phyloP scores from a whole-genome alignment of 2,329 filamentous ascomycete species.

The Fusarium austroafricanum region DNA sequence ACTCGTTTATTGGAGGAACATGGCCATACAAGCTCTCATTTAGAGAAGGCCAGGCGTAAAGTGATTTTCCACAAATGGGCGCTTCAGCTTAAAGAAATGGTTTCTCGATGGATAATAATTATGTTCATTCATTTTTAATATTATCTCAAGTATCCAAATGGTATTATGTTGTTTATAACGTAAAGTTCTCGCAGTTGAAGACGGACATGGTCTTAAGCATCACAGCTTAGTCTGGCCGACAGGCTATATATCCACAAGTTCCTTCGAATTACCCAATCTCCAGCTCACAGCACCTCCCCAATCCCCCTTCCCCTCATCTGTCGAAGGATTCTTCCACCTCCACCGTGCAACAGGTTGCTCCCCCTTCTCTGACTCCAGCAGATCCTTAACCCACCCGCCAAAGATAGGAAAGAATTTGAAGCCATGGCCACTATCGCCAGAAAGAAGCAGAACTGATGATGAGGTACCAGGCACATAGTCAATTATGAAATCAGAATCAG shows the following conservation, averaged over 20 bases:
- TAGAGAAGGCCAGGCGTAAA: too few species aligned
- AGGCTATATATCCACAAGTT: slow-evolving; percentile 40
- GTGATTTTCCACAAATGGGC: too few species aligned
- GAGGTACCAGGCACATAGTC: slow-evolving; percentile 66
- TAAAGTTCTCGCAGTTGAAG: too few species aligned
- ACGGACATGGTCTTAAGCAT: too few species aligned
- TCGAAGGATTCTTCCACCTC: slow-evolving; percentile 60
- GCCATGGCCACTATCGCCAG: slow-evolving; percentile 70
- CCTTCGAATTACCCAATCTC: slow-evolving; percentile 50
- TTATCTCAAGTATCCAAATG: too few species aligned
- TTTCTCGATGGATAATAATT: too few species aligned
- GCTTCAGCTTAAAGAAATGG: too few species aligned
- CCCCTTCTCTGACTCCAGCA: slow-evolving; percentile 55
- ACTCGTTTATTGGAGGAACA: too few species aligned
- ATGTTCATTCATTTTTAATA: too few species aligned
- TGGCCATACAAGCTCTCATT: too few species aligned
- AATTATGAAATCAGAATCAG: slow-evolving; percentile 69
- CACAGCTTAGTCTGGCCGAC: slow-evolving; percentile 16
- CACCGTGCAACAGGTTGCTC: slow-evolving; percentile 59
- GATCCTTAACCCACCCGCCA: slow-evolving; percentile 64
- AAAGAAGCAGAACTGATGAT: slow-evolving; percentile 60
- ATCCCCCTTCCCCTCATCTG: slow-evolving; percentile 26
- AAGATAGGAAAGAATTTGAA: slow-evolving; percentile 73
- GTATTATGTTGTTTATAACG: too few species aligned
- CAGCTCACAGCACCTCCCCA: slow-evolving; percentile 53